Conservation (phyloP, 2,329 filamentous ascomycete species). For the Aureobasidium vineae region DNA sequence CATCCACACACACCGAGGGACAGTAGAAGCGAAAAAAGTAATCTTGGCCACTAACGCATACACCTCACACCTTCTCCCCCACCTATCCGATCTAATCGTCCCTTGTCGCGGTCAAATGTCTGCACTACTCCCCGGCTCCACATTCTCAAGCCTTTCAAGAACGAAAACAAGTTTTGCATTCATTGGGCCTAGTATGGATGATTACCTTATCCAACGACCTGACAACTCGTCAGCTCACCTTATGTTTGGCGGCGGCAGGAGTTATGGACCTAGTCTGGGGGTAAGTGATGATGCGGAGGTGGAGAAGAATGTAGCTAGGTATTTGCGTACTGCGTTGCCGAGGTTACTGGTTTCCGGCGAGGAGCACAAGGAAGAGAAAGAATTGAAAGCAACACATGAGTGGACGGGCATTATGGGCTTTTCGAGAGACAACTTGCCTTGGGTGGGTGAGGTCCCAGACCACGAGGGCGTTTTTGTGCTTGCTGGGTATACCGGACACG, state of each 20-base stretch:
- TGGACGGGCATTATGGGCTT: conserved; percentile 85
- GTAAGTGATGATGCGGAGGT: conserved; percentile 60
- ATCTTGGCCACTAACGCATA: conserved; percentile 83
- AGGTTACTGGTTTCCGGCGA: conserved; percentile 36
- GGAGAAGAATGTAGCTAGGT: conserved; percentile 56
- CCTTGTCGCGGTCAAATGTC: conserved; percentile 74
- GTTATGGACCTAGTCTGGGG: conserved; percentile 56
- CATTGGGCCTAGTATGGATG: conserved; percentile 59
- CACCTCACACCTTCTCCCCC: conserved; percentile 70
- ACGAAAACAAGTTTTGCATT: conserved; percentile 65
- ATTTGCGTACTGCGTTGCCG: conserved; percentile 52
- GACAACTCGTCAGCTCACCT: conserved; percentile 51
- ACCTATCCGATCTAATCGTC: conserved; percentile 68
- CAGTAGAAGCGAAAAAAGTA: conserved; percentile 60
- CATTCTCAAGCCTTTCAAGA: conserved; percentile 34
- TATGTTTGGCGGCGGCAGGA: conserved; percentile 69
- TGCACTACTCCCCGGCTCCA: conserved; percentile 59
- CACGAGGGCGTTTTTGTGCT: conserved; percentile 38
- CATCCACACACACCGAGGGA: conserved; percentile 67
- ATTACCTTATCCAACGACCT: conserved; percentile 72
- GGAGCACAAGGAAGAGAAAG: conserved; percentile 28
- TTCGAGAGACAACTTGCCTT: conserved; percentile 64
- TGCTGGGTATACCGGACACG: conserved; percentile 58
- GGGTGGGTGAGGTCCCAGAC: conserved; percentile 65
- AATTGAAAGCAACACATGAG: conserved; percentile 50